Conservation (phyloP, 306 rosid species). For the Geum urbanum region DNA sequence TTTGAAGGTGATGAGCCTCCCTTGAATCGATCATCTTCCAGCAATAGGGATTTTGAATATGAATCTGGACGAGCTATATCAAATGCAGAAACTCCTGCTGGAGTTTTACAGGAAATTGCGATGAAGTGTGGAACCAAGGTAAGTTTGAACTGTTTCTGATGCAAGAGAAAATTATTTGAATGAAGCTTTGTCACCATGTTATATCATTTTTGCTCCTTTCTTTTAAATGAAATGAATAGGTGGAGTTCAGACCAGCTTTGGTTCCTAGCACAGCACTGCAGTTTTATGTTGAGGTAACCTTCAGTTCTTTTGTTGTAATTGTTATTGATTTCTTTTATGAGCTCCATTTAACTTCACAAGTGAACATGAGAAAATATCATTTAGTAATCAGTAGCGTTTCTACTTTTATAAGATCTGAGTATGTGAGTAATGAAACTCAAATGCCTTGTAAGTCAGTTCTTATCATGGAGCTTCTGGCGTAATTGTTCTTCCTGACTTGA, state of each 20-base stretch:
- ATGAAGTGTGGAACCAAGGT: constrained; percentile 92
- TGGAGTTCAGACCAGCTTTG: constrained; percentile 70
- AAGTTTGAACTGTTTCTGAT: constrained; percentile 18
- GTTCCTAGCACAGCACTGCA: constrained; percentile 64
- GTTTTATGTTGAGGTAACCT: constrained; percentile 71
- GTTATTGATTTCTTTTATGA: constrained; percentile 4
- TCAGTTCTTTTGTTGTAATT: constrained; percentile 6
- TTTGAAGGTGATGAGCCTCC: constrained; percentile 70
- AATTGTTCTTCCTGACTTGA: constrained; percentile 15
- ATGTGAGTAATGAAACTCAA: neutral
- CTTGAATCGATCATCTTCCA: constrained; percentile 61
- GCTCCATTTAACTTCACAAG: neutral
- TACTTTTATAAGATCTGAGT: neutral
- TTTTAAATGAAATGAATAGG: constrained; percentile 39
- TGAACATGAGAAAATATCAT: neutral
- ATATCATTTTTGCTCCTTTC: constrained; percentile 9
- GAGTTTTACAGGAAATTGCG: constrained; percentile 79
- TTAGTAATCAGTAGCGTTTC: neutral
- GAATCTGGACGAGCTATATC: constrained; percentile 59
- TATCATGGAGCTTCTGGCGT: constrained; percentile 15
- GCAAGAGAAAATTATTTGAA: constrained; percentile 21
- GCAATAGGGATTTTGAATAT: constrained; percentile 59
- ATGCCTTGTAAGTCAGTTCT: neutral
- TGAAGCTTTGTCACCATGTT: neutral
- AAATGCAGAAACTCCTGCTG: constrained; percentile 55